Evolutionary conservation across 805 yeast genomes (phyloP).

Genomic region (Spathaspora boniae): DNA sequence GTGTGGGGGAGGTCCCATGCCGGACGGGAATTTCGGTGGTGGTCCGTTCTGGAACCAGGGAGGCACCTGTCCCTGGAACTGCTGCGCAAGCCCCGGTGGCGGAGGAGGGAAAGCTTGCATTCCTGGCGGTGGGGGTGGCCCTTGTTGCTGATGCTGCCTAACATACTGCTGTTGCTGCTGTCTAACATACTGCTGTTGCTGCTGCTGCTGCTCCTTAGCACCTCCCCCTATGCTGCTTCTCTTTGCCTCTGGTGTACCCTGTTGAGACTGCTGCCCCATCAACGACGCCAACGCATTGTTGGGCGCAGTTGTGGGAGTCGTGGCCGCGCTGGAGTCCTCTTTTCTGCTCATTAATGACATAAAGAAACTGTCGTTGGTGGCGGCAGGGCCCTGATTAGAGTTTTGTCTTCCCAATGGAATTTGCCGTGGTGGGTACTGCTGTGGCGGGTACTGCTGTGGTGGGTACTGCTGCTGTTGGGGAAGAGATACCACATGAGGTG

Average conservation of each 20-base stretch:
- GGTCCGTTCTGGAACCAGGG: slow-evolving; percentile 9
- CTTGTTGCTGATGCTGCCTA: slow-evolving; percentile 5
- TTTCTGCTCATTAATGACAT: slow-evolving; percentile 43
- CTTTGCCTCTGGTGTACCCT: slow-evolving; percentile 1
- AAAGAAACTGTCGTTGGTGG: slow-evolving; percentile 43
- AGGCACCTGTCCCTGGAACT: slow-evolving; percentile 5
- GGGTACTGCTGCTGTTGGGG: slow-evolving; percentile 13
- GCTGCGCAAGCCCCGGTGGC: slow-evolving; percentile 5
- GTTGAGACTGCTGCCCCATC: background rate
- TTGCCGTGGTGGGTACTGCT: slow-evolving; percentile 11
- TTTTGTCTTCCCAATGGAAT: slow-evolving; percentile 3
- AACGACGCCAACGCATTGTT: slow-evolving; percentile 7
- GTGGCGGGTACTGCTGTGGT: slow-evolving; percentile 12
- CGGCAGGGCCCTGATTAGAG: slow-evolving; percentile 3
- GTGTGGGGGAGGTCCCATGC: slow-evolving; percentile 8
- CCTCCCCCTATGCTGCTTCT: slow-evolving; percentile 3
- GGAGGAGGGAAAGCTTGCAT: slow-evolving; percentile 1
- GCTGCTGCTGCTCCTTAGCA: slow-evolving; percentile 2
- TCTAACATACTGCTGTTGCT: slow-evolving; percentile 6
- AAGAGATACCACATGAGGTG: slow-evolving; percentile 7
- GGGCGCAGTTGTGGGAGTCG: slow-evolving; percentile 1
- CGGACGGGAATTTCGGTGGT: slow-evolving; percentile 14
- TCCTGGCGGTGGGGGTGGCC: slow-evolving; percentile 5
- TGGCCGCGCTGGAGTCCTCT: slow-evolving; percentile 6
- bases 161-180: slow-evolving; percentile 3